Percentiles rank a stretch among this genome's conserved stretches.
These are phyloP conservation scores for Lycium barbarum DNA, from an alignment of 257 asterid genomes.

Conservation along the genomic window DNA sequence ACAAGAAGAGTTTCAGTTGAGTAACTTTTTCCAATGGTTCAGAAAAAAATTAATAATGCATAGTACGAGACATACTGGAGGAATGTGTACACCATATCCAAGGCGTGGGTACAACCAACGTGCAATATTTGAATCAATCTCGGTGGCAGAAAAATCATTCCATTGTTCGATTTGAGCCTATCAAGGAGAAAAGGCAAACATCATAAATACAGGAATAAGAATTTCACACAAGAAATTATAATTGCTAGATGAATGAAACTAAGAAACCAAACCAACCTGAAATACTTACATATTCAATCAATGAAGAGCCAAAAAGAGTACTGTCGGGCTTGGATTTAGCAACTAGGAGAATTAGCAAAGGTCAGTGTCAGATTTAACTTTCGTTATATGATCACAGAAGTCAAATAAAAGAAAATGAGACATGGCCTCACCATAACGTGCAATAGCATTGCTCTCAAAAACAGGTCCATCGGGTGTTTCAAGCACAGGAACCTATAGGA, in stretches of 20 bases:
- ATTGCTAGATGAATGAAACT: not conserved
- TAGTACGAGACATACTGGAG: conserved; percentile 55
- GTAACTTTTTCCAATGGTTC: not conserved
- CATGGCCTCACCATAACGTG: conserved; percentile 72
- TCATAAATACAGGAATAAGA: not conserved
- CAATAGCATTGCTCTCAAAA: conserved; percentile 96
- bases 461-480: conserved; percentile 89
- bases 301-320: conserved; percentile 69
- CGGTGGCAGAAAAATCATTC: conserved; percentile 62
- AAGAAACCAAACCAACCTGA: not conserved
- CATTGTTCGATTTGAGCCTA: conserved; percentile 85
- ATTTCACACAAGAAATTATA: not conserved
- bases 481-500: conserved; percentile 81
- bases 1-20: not conserved
- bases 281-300: conserved; percentile 71
- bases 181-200: not conserved
- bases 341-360: conserved; percentile 50
- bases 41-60: not conserved
- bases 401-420: not conserved
- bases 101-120: conserved; percentile 74
- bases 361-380: conserved; percentile 21
- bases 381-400: not conserved
- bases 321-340: conserved; percentile 54
- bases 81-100: conserved; percentile 52
- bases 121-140: not conserved